Percentiles rank a stretch among this genome's conserved stretches.
phyloP scores from a whole-genome alignment of 2,329 filamentous ascomycete genomes.

The Venturia carpophila region DNA sequence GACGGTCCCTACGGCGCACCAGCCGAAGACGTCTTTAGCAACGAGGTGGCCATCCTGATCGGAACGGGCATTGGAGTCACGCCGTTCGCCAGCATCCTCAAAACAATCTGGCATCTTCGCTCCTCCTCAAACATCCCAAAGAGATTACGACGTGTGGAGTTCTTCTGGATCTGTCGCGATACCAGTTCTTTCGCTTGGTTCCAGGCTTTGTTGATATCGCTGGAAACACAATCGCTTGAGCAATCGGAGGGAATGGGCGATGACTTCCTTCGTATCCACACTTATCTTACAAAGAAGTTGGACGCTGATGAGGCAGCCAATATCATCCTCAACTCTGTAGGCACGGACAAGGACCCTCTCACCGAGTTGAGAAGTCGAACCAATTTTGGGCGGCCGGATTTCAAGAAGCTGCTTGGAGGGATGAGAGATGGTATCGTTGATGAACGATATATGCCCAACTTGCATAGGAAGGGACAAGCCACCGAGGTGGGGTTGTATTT shows the following conservation, averaged over 20 bases:
- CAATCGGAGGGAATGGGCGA: constrained; percentile 51
- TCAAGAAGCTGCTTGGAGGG: constrained; percentile 65
- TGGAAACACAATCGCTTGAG: constrained; percentile 71
- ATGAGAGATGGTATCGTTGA: constrained; percentile 87
- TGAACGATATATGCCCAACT: constrained; percentile 72
- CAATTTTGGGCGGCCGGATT: constrained; percentile 92
- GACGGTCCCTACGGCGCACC: constrained; percentile 96
- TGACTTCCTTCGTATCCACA: constrained; percentile 94
- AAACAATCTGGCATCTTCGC: constrained; percentile 97
- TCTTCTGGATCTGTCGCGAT: constrained; percentile 98
- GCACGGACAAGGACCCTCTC: constrained; percentile 76
- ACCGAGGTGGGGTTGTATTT: constrained; percentile 97
- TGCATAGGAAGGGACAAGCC: constrained; percentile 46
- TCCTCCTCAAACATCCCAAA: constrained; percentile 66
- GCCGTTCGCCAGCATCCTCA: constrained; percentile 79
- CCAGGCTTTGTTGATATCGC: constrained; percentile 81
- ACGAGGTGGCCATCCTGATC: constrained; percentile 79
- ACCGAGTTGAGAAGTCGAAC: constrained; percentile 86
- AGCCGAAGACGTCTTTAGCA: constrained; percentile 93
- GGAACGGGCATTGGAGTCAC: constrained; percentile 83
- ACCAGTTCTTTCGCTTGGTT: constrained; percentile 98
- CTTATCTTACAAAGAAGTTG: constrained; percentile 88
- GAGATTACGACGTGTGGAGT: constrained; percentile 88
- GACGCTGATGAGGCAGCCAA: constrained; percentile 91
- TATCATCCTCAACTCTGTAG: constrained; percentile 93